Base-by-base conservation (phyloP, 441 rosid genomes). In the Iberis amara region DNA sequence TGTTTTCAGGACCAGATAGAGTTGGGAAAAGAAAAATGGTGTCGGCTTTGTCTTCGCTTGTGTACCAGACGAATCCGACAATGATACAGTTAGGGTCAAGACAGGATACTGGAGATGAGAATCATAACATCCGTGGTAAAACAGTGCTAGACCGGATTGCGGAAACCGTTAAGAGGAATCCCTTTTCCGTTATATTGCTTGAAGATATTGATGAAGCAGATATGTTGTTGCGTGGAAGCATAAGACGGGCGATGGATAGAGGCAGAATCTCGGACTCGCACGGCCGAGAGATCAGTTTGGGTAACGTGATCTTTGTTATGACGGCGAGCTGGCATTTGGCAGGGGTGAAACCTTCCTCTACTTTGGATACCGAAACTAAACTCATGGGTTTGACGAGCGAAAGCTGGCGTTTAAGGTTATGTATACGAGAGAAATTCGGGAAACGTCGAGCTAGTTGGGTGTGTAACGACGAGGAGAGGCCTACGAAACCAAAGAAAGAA, bases 1-100 rank as follows among this genome's bases (percentile, higher is more conserved):
- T 92, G 52, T 86, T 92, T 37, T 68, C 75, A 1, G 96, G 96
- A 45, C 95, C 96, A 0, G 98, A 92, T 48, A 68, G 75, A 67
- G 69, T 81, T 9, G 98, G 98, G 46, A 92, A 92, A 79, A 82
- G 77, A 64, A 88, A 77, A 75, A 83, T 92, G 95, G 94, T 83
- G 24, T 72, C 83, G 1, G 80, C 89, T 64, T 71, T 92, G 30
- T 82, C 98, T 3, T 83, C 82, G 7, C 83, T 76, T 10, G 64
- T 79, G 41, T 71, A 70, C 7, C 83, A 79, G 14, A 49, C 81
- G 0, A 70, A 56, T 42, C 96, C 92, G 0, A 75, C 60, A 23
- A 74, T 66, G 55, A 69, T 92, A 31, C 58, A 71, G 11, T 86
- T 92, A 3, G 95, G 92, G 33, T 68, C 86, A 32, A 77, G 71